These are phyloP conservation scores for Ilex aquifolium DNA, from an alignment of 257 asterid species.

Conservation along the genomic window DNA sequence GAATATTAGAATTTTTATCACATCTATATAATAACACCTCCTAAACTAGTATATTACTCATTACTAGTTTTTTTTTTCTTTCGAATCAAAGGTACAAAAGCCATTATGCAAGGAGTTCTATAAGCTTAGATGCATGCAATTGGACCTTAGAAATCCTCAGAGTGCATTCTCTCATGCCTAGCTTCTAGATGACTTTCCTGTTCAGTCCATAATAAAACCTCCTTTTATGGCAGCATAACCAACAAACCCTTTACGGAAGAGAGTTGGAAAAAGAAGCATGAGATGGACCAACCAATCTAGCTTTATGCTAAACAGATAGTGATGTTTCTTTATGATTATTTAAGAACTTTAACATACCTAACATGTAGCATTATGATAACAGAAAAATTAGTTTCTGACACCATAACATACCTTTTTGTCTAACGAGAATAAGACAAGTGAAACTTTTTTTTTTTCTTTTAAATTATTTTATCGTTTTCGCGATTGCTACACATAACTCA, in stretches of 20 bases:
- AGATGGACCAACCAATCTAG: constrained; percentile 9
- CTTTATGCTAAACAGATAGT: constrained; percentile 25
- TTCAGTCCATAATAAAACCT: constrained; percentile 6
- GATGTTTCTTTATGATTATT: constrained; percentile 27
- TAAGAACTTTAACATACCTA: neutral
- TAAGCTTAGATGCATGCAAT: neutral
- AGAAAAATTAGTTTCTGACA: too few species aligned
- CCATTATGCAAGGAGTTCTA: neutral
- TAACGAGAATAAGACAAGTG: too few species aligned
- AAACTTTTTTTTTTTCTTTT: too few species aligned
- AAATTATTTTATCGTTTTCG: too few species aligned
- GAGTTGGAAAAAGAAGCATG: constrained; percentile 27
- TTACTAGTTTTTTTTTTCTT: too few species aligned
- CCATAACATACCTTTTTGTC: too few species aligned
- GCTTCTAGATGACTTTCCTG: constrained; percentile 17
- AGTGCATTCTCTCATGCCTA: constrained; percentile 7
- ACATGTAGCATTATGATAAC: too few species aligned
- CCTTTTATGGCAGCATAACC: constrained; percentile 10
- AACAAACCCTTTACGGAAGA: constrained; percentile 20
- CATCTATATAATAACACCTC: too few species aligned
- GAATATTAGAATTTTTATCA: too few species aligned
- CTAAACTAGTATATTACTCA: too few species aligned
- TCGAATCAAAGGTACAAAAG: neutral
- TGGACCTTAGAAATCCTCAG: neutral
- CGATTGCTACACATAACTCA: too few species aligned